Percentiles rank a stretch among this genome's conserved stretches.
These are phyloP conservation scores for Neoascochyta sp. DNA, from an alignment of 2,329 filamentous ascomycete species.

Conservation along the genomic window DNA sequence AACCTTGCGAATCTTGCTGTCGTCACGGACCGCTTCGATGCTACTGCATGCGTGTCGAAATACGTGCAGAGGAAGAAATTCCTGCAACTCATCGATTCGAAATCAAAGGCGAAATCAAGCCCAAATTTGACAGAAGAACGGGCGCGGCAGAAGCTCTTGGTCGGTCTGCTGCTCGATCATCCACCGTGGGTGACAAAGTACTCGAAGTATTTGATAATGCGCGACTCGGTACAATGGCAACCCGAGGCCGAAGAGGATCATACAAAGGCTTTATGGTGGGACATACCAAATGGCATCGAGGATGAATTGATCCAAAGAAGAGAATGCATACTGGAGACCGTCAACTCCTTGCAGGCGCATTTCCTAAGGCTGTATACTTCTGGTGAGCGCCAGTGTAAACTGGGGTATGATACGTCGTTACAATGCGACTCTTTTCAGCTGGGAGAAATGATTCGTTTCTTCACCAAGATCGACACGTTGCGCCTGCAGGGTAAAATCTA, in stretches of 20 bases:
- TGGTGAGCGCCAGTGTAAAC: conserved; percentile 63
- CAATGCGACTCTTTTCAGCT: conserved; percentile 76
- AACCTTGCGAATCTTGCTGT: conserved; percentile 66
- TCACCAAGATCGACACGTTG: conserved; percentile 59
- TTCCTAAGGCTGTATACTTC: conserved; percentile 67
- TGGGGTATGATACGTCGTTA: conserved; percentile 68
- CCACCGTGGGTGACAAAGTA: conserved; percentile 57
- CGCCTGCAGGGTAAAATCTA: conserved; percentile 50
- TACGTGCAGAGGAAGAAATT: conserved; percentile 51
- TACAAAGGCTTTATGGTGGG: conserved; percentile 63
- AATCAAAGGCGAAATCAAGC: conserved; percentile 41
- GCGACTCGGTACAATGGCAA: conserved; percentile 60
- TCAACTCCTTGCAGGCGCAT: conserved; percentile 66
- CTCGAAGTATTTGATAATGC: conserved; percentile 63
- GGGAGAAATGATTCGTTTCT: conserved; percentile 72
- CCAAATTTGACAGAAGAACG: conserved; percentile 56
- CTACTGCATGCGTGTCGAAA: conserved; percentile 52
- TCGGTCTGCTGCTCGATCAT: conserved; percentile 63
- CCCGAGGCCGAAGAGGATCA: conserved; percentile 36
- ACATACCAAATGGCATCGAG: conserved; percentile 66
- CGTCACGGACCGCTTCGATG: conserved; percentile 71
- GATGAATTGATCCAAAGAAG: conserved; percentile 65
- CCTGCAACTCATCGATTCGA: conserved; percentile 42
- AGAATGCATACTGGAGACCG: conserved; percentile 62
- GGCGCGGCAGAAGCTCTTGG: conserved; percentile 65